phyloP scores from a whole-genome alignment of 1,139 yeast species.

The Candida albicans region DNA sequence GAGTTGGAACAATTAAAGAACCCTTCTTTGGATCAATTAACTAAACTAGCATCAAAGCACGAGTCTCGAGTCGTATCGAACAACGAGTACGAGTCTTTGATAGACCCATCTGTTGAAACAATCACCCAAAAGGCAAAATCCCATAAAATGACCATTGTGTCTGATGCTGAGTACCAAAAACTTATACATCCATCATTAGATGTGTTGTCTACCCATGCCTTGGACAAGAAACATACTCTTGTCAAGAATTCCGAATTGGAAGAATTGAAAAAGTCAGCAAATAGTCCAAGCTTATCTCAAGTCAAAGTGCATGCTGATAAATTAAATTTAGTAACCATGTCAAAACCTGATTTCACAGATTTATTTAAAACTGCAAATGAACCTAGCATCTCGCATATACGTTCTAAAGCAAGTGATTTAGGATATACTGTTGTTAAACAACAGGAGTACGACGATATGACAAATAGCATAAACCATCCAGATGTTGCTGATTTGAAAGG shows the following conservation, averaged over 20 bases:
- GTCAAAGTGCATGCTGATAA: slow-evolving; percentile 38
- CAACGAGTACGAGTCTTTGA: slow-evolving; percentile 17
- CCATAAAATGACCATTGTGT: slow-evolving; percentile 16
- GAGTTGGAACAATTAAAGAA: slow-evolving; percentile 12
- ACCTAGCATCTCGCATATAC: slow-evolving; percentile 30
- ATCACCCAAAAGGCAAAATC: slow-evolving; percentile 20
- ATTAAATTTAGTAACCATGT: slow-evolving; percentile 35
- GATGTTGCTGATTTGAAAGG: slow-evolving; percentile 21
- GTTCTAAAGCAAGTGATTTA: slow-evolving; percentile 18
- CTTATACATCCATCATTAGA: slow-evolving; percentile 24
- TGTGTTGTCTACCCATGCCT: slow-evolving; percentile 22
- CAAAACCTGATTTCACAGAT: slow-evolving; percentile 35
- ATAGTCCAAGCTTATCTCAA: slow-evolving; percentile 33
- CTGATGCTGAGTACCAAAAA: slow-evolving; percentile 16
- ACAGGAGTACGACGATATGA: slow-evolving; percentile 20
- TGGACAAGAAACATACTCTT: slow-evolving; percentile 13
- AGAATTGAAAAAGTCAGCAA: slow-evolving; percentile 24
- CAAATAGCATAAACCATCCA: slow-evolving; percentile 20
- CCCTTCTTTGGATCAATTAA: slow-evolving; percentile 9
- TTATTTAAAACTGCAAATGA: slow-evolving; percentile 37
- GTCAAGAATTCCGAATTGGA: slow-evolving; percentile 17
- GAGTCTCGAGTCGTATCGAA: slow-evolving; percentile 18
- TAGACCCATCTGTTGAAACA: slow-evolving; percentile 21
- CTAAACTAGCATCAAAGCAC: slow-evolving; percentile 15
- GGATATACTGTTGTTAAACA: slow-evolving; percentile 23